Base-by-base conservation (phyloP, 2,329 filamentous ascomycete genomes). In the Fusarium torreyae region DNA sequence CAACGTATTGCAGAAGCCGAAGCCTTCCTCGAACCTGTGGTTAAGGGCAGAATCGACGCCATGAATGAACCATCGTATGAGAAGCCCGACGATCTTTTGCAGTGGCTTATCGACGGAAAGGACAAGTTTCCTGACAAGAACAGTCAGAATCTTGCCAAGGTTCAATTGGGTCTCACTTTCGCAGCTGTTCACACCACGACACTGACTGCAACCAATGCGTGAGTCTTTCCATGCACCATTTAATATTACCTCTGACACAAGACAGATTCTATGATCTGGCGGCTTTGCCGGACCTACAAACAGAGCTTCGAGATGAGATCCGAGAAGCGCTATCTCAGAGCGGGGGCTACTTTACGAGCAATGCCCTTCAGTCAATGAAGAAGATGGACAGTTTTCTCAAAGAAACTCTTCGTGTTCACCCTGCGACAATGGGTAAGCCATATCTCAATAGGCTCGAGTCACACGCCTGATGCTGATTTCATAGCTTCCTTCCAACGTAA, bases 361-460 rank as follows among this genome's bases (percentile, higher is more conserved):
- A 39, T 11, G 34, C 8, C 9, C 5, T 56, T n/a, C 40, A 55
- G 5, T 33, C 44, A 1, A 39, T 60, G 57, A 55, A 55, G 17
- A 60, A 42, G 36, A 54, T 60, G 50, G 57, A 60, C 7, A 46
- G 33, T 2, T 60, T 60, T 15, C 40, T 60, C n/a, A 60, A 45
- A 2, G 57, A 60, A 8, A 60, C 18, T 13, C 51, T 54, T 36
- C 40, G 40, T 20, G 40, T 54, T 2, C 40, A 54, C 1, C 51
- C 51, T 7, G 51, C 51, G 1, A 38, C 51, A 1, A 54, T 54
- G 51, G 40, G 51, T 54, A 28, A 28, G 22, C 3, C 9, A 15
- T 17, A 3, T 3, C 8, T 1, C 3, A 1, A 7, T 11, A 36
- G 5, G 5, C 2, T 1, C 2, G 1, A 14, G 11, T 7, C 1